Percentiles rank a stretch among this genome's conserved stretches.
Conservation (phyloP, 805 yeast species). For the Alloascoidea africana region DNA sequence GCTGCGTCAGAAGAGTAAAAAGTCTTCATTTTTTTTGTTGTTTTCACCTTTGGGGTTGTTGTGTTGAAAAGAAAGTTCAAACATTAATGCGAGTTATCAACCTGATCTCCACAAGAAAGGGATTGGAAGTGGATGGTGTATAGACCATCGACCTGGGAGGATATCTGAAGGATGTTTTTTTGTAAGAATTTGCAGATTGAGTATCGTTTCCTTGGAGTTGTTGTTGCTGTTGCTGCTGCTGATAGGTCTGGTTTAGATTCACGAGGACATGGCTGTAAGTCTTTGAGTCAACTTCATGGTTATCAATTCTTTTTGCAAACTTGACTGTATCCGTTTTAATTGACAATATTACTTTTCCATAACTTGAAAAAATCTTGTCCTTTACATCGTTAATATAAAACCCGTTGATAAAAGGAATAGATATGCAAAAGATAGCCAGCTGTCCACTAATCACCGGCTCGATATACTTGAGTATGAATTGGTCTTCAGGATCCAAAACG, state of each 20-base stretch:
- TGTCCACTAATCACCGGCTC: not conserved
- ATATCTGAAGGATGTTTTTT: not conserved
- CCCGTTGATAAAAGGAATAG: not conserved
- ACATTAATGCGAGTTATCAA: not conserved
- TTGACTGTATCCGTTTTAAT: not conserved
- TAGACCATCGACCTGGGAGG: not conserved
- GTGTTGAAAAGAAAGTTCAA: no score
- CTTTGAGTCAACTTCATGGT: not conserved
- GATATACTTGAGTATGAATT: not conserved
- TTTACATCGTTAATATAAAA: not conserved
- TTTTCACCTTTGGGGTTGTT: no score
- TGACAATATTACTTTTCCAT: not conserved
- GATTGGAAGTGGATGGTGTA: not conserved
- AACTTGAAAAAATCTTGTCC: not conserved
- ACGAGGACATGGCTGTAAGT: constrained; percentile 1
- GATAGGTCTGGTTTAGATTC: constrained; percentile 1
- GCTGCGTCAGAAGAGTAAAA: no score
- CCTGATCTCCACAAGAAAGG: not conserved
- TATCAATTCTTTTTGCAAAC: constrained; percentile 1
- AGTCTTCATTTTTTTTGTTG: no score
- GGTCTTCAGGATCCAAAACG: not conserved
- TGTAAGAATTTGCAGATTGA: not conserved
- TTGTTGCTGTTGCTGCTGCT: no score
- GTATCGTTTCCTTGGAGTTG: no score
- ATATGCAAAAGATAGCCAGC: constrained; percentile 1